These are phyloP conservation scores for Cryptosporidium bovis DNA, from an alignment of 169 alveolate species.

Conservation along the genomic window DNA sequence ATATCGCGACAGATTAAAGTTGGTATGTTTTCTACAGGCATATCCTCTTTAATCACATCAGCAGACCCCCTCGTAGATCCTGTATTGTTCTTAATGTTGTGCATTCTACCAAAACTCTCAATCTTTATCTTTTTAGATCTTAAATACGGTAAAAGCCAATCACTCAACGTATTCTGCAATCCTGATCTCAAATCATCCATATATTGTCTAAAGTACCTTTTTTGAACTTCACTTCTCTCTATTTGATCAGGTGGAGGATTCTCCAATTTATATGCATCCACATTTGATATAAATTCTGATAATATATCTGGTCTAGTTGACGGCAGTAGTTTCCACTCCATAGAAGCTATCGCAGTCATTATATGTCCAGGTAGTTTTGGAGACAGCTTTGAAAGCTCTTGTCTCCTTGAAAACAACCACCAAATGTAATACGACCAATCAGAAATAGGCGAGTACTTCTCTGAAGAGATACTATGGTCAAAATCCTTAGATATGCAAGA, in stretches of 20 bases:
- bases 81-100: conserved; percentile 1
- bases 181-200: conserved; percentile 69
- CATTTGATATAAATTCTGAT: conserved; percentile 18
- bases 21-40: conserved; percentile 41
- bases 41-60: conserved; percentile 18
- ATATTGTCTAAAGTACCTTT: conserved; percentile 8
- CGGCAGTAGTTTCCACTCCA: conserved; percentile 73
- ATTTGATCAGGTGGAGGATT: conserved; percentile 52
- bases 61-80: conserved; percentile 22
- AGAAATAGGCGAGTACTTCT: conserved; percentile 39
- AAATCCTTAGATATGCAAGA: conserved; percentile 28
- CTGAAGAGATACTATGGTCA: conserved; percentile 14
- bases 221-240: conserved; percentile 2
- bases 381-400: conserved; percentile 36
- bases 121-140: conserved; percentile 39
- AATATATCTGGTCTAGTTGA: conserved; percentile 47
- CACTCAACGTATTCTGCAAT: conserved; percentile 33
- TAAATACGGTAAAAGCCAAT: conserved; percentile 55
- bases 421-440: conserved; percentile 72
- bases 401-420: conserved; percentile 73
- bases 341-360: conserved; percentile 55
- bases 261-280: conserved; percentile 15
- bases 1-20: conserved; percentile 55
- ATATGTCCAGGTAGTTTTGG: conserved; percentile 64
- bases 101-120: conserved; percentile 9